These are phyloP conservation scores for Solanum microdontum DNA, from an alignment of 257 asterid genomes.

Conservation along the genomic window DNA sequence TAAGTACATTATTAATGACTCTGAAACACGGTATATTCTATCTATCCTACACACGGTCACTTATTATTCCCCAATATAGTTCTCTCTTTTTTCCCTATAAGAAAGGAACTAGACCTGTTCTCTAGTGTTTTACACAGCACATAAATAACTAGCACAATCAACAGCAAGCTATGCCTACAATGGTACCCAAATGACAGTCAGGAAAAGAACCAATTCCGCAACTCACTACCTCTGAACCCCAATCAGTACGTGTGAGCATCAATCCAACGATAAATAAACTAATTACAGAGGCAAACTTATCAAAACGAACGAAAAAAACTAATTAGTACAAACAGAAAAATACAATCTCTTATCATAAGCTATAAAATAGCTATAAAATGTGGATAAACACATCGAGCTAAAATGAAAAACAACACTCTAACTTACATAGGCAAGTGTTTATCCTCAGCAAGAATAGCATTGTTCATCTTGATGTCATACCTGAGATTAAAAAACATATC, in stretches of 20 bases:
- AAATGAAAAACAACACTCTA: neutral
- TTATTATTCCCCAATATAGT: neutral
- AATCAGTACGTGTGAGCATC: neutral
- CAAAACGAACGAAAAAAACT: neutral
- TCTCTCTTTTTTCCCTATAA: neutral
- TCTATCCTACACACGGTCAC: neutral
- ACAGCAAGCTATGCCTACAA: neutral
- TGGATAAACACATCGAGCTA: neutral
- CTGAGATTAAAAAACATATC: conserved; percentile 18
- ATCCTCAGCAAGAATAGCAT: conserved; percentile 96
- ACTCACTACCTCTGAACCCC: neutral
- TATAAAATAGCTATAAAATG: neutral
- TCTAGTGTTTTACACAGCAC: neutral
- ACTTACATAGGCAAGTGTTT: conserved; percentile 89
- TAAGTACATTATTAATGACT: neutral
- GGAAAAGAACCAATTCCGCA: neutral
- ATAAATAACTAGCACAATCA: neutral
- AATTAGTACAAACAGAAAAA: neutral
- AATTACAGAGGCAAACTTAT: neutral
- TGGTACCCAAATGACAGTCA: neutral
- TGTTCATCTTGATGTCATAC: conserved; percentile 55
- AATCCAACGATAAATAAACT: neutral
- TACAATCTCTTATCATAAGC: neutral
- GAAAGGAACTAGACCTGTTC: neutral
- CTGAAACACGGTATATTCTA: neutral